Conservation (phyloP, 805 yeast species). For the Clavispora phyllophila region DNA sequence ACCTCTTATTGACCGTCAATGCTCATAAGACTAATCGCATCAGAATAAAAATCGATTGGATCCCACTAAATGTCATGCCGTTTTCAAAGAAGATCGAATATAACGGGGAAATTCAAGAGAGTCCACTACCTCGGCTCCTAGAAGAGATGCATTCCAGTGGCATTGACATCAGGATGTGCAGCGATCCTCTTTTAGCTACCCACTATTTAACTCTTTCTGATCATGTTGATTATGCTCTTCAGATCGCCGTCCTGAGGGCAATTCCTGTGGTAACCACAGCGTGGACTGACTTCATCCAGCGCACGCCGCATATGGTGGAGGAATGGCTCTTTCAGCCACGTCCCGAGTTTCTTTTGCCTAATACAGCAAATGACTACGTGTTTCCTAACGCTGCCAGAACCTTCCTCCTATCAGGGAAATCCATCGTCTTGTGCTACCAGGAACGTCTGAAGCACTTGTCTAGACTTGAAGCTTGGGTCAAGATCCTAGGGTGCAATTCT, state of each 20-base stretch:
- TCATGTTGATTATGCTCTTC: constrained; percentile 10
- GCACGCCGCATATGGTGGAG: constrained; percentile 9
- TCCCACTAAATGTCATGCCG: constrained; percentile 14
- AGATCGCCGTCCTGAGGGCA: constrained; percentile 24
- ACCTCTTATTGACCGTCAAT: constrained; percentile 11
- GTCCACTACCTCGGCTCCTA: constrained; percentile 9
- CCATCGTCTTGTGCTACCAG: constrained; percentile 5
- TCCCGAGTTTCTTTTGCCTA: constrained; percentile 13
- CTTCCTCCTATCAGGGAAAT: constrained; percentile 11
- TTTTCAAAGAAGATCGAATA: constrained; percentile 11
- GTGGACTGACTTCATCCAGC: constrained; percentile 20
- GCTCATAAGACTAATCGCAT: constrained; percentile 14
- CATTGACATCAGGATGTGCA: constrained; percentile 18
- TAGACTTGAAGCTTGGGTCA: constrained; percentile 12
- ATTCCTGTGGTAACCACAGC: constrained; percentile 22
- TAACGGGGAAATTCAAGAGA: constrained; percentile 8
- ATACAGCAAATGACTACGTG: constrained; percentile 5
- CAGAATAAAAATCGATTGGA: constrained; percentile 18
- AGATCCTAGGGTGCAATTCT: constrained; percentile 7
- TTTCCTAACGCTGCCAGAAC: constrained; percentile 12
- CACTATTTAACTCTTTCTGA: constrained; percentile 18
- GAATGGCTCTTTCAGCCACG: constrained; percentile 20
- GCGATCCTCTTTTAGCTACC: constrained; percentile 17
- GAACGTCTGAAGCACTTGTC: constrained; percentile 4
- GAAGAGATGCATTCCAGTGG: constrained; percentile 7